Conservation (phyloP, 306 rosid genomes). For the Lablab purpureus region DNA sequence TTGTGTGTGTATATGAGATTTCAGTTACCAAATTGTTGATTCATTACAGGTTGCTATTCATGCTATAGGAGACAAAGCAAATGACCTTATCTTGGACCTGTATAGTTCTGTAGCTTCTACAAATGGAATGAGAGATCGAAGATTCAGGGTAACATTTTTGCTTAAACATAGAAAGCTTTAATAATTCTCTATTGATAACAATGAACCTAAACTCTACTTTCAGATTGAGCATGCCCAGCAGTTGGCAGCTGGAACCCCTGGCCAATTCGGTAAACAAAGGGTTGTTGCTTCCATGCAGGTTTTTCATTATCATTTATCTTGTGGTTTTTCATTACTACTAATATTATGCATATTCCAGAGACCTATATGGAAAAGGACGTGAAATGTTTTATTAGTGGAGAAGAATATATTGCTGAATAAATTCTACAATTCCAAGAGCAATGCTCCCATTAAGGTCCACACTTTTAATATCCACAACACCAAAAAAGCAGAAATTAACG, state of each 20-base stretch:
- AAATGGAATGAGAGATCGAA: constrained; percentile 79
- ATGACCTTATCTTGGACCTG: constrained; percentile 77
- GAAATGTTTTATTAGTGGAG: background rate
- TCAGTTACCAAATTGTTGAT: constrained; percentile 38
- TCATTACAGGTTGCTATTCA: constrained; percentile 85
- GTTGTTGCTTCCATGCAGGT: constrained; percentile 89
- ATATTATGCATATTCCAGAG: background rate
- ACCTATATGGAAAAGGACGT: background rate
- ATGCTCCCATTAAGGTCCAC: background rate
- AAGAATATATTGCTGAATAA: background rate
- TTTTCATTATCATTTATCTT: constrained; percentile 34
- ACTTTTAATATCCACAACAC: background rate
- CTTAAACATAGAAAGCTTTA: constrained; percentile 18
- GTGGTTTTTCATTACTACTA: background rate
- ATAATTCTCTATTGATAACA: constrained; percentile 1
- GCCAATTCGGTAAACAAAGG: constrained; percentile 68
- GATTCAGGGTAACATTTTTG: constrained; percentile 73
- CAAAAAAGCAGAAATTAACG: background rate
- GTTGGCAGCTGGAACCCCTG: constrained; percentile 68
- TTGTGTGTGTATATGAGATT: constrained; percentile 1
- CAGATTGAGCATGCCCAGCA: constrained; percentile 98
- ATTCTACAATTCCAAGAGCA: background rate
- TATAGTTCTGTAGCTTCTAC: constrained; percentile 63
- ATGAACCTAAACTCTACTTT: constrained; percentile 42
- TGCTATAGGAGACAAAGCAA: constrained; percentile 89